Evolutionary conservation across 805 yeast species (phyloP), one percentile per base, ranked within the genome.

Genomic region (Wickerhamomyces pijperi): DNA sequence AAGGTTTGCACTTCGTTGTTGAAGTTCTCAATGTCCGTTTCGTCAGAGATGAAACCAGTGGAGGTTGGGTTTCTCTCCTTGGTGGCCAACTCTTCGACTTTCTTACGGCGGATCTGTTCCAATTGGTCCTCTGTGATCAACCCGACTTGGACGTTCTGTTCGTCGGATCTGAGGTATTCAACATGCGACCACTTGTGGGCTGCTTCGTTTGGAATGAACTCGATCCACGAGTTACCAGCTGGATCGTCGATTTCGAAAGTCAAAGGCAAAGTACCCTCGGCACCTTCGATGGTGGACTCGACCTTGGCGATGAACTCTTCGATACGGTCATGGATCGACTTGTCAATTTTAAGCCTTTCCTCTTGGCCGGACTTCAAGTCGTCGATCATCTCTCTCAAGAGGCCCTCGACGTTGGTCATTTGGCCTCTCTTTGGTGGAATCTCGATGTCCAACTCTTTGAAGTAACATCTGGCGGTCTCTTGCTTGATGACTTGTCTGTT

Each of bases 141-240:
- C 12, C 97, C 98, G 35, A 92, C 70, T 40, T 69, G 72, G 31
- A 82, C 86, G 52, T 86, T 83, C 61, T 92, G 97, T 47, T 85
- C 94, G 34, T 85, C 86, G 2, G 92, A 74, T 61, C 98, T 76
- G 49, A 70, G 62, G 58, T 88, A 92, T 52, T 85, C 88, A 28
- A 71, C 67, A 59, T 77, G 82, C 19, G 92, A 72, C 96, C 96
- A 90, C 60, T 88, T 86, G 60, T 85, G 94, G 29, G 82, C 67
- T 4, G 94, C 71, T 57, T 86, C 95, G 43, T 84, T 88, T 16
- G 96, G 96, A 43, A 74, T 61, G 58, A 71, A 85, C 55, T 85
- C 95, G 39, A 92, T 77, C 95, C 97, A 92, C 4, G 97, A 90
- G 65, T 92, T 92, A 14, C 98, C 98, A 1, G 96, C 74, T 21